Conservation (phyloP, 2,329 filamentous ascomycete species). For the Leptoxyphium fumago region DNA sequence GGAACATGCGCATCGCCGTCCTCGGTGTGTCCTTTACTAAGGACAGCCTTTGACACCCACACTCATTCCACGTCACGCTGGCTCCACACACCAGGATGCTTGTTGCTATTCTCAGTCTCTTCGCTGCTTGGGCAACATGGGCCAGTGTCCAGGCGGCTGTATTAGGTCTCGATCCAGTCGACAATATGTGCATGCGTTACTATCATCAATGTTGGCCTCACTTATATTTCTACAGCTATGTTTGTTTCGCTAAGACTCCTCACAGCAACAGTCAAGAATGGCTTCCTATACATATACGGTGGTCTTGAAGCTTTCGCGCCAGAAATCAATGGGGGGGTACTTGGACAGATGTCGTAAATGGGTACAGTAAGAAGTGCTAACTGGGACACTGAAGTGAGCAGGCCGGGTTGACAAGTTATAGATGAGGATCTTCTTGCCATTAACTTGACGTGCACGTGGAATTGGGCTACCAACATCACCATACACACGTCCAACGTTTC, state of each 20-base stretch:
- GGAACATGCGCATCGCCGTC: neutral
- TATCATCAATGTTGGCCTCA: neutral
- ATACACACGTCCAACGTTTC: conserved; percentile 12
- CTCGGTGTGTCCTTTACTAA: neutral
- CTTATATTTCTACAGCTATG: neutral
- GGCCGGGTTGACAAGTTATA: neutral
- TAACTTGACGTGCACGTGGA: conserved; percentile 17
- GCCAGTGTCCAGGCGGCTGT: neutral
- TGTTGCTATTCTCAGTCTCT: neutral
- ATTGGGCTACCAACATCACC: conserved; percentile 17
- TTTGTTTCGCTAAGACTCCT: neutral
- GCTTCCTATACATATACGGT: neutral
- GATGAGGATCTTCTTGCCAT: conserved; percentile 7
- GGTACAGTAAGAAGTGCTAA: neutral
- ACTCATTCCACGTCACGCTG: neutral
- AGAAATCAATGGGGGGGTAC: neutral
- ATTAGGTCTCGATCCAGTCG: neutral
- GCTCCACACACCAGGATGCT: neutral
- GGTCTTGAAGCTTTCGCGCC: neutral
- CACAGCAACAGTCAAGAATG: neutral
- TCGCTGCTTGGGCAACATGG: neutral
- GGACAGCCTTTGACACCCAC: neutral
- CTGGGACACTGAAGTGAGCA: neutral
- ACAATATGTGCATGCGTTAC: neutral
- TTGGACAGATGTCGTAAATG: neutral